Evolutionary conservation across 2,329 filamentous ascomycete species (phyloP).

Genomic region (Periconia digitata): DNA sequence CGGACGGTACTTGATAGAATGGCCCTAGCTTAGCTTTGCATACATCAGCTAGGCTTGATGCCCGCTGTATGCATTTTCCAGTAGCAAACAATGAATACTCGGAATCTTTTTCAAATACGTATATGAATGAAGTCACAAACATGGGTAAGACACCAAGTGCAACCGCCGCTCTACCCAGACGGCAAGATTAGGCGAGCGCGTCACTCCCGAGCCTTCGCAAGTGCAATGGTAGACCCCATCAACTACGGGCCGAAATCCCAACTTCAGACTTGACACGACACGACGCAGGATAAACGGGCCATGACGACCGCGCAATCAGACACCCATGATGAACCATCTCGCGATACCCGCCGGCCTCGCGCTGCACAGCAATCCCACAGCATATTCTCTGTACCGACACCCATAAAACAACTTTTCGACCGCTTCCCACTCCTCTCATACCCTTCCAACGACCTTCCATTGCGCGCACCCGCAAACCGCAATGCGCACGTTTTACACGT

Average conservation of each 20-base stretch:
- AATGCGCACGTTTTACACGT: slow-evolving; percentile 68
- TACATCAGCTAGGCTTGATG: neutral
- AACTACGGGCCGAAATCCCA: slow-evolving; percentile 23
- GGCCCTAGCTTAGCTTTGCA: neutral
- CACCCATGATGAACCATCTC: neutral
- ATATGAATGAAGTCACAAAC: no score
- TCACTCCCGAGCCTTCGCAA: no score
- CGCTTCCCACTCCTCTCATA: slow-evolving; percentile 78
- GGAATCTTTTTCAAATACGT: no score
- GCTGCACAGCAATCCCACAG: slow-evolving; percentile 19
- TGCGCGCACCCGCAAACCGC: slow-evolving; percentile 54
- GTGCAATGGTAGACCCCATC: no score
- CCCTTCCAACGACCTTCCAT: slow-evolving; percentile 72
- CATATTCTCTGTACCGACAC: slow-evolving; percentile 63
- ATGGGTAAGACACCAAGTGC: no score
- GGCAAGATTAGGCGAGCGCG: slow-evolving; percentile 32
- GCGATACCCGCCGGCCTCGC: neutral
- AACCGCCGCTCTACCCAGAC: neutral
- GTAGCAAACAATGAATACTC: neutral
- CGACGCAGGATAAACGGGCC: slow-evolving; percentile 2
- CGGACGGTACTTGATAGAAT: neutral
- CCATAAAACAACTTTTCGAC: slow-evolving; percentile 82
- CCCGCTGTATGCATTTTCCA: neutral
- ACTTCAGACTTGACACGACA: slow-evolving; percentile 17
- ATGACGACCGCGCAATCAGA: slow-evolving; percentile 24